These are phyloP conservation scores for Tolypocladium endophyticum DNA, from an alignment of 2,329 filamentous ascomycete species.

Conservation along the genomic window DNA sequence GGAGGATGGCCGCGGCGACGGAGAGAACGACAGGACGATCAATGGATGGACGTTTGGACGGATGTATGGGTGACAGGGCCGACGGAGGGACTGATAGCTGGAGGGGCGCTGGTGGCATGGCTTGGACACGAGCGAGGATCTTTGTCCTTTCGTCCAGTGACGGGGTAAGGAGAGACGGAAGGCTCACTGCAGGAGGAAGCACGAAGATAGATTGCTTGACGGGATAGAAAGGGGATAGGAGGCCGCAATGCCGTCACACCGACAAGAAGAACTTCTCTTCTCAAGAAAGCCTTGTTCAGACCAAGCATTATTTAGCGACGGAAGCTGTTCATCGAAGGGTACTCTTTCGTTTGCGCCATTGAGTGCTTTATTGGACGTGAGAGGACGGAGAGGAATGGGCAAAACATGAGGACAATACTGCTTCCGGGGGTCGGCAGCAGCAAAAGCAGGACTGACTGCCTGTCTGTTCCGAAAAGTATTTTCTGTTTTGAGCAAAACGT, in stretches of 20 bases:
- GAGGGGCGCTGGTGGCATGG: neutral
- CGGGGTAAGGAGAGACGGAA: slow-evolving; percentile 2
- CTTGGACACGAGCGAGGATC: neutral
- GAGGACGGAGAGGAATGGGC: neutral
- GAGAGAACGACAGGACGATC: slow-evolving; percentile 4
- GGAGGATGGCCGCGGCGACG: neutral
- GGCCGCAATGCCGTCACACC: neutral
- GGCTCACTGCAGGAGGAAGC: slow-evolving; percentile 6
- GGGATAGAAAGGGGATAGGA: neutral
- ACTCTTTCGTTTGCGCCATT: neutral
- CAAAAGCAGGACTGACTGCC: neutral
- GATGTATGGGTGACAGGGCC: neutral
- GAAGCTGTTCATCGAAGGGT: neutral
- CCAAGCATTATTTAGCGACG: neutral
- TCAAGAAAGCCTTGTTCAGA: neutral
- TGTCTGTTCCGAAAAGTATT: neutral
- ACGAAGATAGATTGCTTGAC: neutral
- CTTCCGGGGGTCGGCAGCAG: neutral
- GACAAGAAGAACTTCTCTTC: neutral
- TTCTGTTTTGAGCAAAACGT: neutral
- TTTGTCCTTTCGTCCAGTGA: slow-evolving; percentile 8
- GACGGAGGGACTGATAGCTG: neutral
- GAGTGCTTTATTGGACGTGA: neutral
- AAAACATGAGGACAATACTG: neutral
- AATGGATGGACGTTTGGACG: neutral